Conservation (phyloP, 202 grass and related monocot species). For the Cymbopogon flexuosus region DNA sequence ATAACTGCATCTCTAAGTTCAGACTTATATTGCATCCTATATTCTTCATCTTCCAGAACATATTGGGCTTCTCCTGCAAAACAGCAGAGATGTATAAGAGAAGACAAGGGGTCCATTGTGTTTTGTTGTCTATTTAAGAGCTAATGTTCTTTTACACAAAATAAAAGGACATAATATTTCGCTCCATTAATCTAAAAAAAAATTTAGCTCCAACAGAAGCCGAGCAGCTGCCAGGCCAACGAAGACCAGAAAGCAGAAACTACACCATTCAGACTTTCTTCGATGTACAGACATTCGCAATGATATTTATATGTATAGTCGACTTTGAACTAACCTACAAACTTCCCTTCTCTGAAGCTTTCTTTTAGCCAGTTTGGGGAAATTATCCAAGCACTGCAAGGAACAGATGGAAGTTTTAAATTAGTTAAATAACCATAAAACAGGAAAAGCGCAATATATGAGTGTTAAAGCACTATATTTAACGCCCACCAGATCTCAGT, state of each 20-base stretch:
- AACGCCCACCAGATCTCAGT: background rate
- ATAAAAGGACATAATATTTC: background rate
- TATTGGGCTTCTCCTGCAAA: slow-evolving; percentile 62
- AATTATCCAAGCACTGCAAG: slow-evolving; percentile 83
- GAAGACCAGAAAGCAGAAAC: background rate
- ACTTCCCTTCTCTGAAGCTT: slow-evolving; percentile 67
- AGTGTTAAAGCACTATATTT: background rate
- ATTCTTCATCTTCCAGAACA: slow-evolving; percentile 74
- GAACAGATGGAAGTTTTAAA: slow-evolving; percentile 17
- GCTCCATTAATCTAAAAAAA: background rate
- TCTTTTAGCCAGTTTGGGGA: slow-evolving; percentile 80
- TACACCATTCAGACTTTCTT: background rate
- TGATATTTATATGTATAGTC: background rate
- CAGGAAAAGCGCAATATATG: background rate
- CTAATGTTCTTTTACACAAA: background rate
- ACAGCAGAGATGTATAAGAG: slow-evolving; percentile 16
- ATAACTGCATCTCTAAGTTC: slow-evolving; percentile 51
- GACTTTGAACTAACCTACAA: slow-evolving; percentile 60
- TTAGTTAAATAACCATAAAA: background rate
- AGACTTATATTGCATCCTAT: slow-evolving; percentile 65
- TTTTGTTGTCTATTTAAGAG: background rate
- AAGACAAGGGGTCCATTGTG: background rate
- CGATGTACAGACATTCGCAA: background rate
- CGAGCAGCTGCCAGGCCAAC: background rate
- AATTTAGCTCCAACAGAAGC: background rate